Evolutionary conservation across 2,329 filamentous ascomycete genomes (phyloP).

Genomic region (Venturia oleaginea): DNA sequence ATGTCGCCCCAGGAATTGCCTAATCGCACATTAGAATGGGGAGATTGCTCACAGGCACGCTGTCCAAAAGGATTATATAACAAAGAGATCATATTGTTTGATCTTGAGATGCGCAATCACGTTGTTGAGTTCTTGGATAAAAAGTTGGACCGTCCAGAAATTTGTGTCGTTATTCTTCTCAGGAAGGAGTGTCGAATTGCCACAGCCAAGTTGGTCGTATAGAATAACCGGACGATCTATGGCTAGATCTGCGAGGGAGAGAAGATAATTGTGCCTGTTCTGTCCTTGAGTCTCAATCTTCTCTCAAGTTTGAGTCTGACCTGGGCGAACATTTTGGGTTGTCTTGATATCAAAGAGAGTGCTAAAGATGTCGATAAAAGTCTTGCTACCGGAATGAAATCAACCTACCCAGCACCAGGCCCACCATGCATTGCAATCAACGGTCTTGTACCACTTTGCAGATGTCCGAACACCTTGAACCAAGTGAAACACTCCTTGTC

Average conservation of each 20-base stretch:
- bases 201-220: conserved; percentile 15
- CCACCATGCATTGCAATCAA: conserved; percentile 38
- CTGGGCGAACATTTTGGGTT: too few relatives aligned
- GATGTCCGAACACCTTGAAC: conserved; percentile 31
- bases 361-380: too few relatives aligned
- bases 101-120: conserved; percentile 12
- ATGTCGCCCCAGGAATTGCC: conserved; percentile 15
- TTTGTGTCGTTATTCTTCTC: conserved; percentile 13
- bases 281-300: not conserved
- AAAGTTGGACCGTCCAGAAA: conserved; percentile 15
- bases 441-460: conserved; percentile 22
- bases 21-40: not conserved
- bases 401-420: conserved; percentile 31
- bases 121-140: conserved; percentile 13
- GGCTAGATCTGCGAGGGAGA: conserved; percentile 17
- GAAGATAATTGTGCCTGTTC: conserved; percentile 31
- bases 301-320: too few relatives aligned
- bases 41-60: not conserved
- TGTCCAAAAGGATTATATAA: not conserved
- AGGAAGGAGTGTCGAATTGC: conserved; percentile 9
- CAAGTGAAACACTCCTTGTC: conserved; percentile 23
- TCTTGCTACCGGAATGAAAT: not conserved
- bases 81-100: conserved; percentile 12
- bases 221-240: conserved; percentile 14
- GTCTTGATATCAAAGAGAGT: too few relatives aligned